Evolutionary conservation across 371 early-diverging fungal species (phyloP).

Genomic region (Mucor mucedo): DNA sequence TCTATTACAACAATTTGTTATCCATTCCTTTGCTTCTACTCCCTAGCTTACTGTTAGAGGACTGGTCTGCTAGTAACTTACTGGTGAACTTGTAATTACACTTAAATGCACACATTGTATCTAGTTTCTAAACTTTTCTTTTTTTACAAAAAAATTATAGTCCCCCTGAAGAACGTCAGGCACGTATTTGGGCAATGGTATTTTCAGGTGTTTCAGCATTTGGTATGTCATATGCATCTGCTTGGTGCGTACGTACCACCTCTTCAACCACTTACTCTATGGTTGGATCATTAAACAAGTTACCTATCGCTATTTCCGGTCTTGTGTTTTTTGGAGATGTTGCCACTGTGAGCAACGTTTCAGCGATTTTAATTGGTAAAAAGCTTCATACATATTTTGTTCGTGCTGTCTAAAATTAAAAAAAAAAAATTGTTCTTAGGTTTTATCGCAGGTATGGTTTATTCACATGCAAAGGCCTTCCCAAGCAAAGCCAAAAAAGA

Average conservation of each 20-base stretch:
- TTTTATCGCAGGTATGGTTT: conserved; percentile 82
- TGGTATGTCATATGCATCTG: conserved; percentile 90
- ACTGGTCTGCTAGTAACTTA: conserved; percentile 64
- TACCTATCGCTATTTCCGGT: conserved; percentile 95
- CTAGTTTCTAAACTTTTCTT: too few species aligned
- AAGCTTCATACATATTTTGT: not conserved
- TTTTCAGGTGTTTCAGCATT: conserved; percentile 91
- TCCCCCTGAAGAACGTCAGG: conserved; percentile 52
- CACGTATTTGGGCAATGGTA: conserved; percentile 73
- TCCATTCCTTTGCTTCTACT: conserved; percentile 85
- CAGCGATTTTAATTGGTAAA: conserved; percentile 76
- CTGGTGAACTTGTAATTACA: conserved; percentile 56
- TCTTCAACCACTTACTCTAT: conserved; percentile 97
- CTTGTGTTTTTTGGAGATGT: conserved; percentile 93
- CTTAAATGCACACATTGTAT: not conserved
- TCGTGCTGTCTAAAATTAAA: not conserved
- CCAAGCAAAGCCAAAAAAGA: conserved; percentile 21
- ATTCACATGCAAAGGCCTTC: conserved; percentile 73
- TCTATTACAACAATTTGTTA: conserved; percentile 95
- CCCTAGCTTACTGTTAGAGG: conserved; percentile 81
- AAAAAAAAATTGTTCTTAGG: conserved; percentile 44
- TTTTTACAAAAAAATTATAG: too few species aligned
- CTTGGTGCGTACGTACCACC: conserved; percentile 96
- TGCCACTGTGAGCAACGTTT: conserved; percentile 78
- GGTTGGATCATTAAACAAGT: conserved; percentile 99